A percentile compares a stretch with the other conserved stretches of the same genome.
phyloP scores from a whole-genome alignment of 768 basidiomycete species.

The Panus rudis region DNA sequence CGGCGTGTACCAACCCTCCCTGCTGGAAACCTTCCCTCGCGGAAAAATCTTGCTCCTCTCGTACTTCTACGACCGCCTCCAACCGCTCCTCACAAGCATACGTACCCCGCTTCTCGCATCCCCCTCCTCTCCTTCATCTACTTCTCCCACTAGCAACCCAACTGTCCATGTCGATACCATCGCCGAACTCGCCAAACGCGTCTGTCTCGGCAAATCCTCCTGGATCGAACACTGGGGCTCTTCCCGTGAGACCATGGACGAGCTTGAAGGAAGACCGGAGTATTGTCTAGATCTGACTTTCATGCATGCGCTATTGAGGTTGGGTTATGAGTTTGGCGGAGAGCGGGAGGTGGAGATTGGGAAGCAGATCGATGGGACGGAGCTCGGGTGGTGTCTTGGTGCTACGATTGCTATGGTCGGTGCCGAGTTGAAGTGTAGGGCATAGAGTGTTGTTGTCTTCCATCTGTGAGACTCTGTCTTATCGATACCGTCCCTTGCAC shows the following conservation, averaged over 20 bases:
- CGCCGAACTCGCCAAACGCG: slow-evolving; percentile 53
- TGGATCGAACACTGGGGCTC: slow-evolving; percentile 51
- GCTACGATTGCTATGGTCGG: slow-evolving; percentile 74
- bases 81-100: slow-evolving; percentile 76
- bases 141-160: too few relatives aligned
- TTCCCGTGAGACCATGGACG: slow-evolving; percentile 45
- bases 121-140: slow-evolving; percentile 19
- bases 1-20: slow-evolving; percentile 93
- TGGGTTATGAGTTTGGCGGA: slow-evolving; percentile 86
- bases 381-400: slow-evolving; percentile 91
- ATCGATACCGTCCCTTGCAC: background rate
- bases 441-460: slow-evolving; percentile 20
- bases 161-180: slow-evolving; percentile 47
- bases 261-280: slow-evolving; percentile 80
- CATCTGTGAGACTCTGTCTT: background rate
- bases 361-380: slow-evolving; percentile 84
- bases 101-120: too few relatives aligned
- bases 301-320: slow-evolving; percentile 79
- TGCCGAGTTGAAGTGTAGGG: slow-evolving; percentile 48
- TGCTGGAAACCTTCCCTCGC: slow-evolving; percentile 79
- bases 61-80: slow-evolving; percentile 95
- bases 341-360: slow-evolving; percentile 66
- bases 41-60: slow-evolving; percentile 89
- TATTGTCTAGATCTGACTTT: slow-evolving; percentile 96
- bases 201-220: slow-evolving; percentile 61